Conservation (phyloP, 192 early-diverging fungal genomes). For the Linnemannia exigua region DNA sequence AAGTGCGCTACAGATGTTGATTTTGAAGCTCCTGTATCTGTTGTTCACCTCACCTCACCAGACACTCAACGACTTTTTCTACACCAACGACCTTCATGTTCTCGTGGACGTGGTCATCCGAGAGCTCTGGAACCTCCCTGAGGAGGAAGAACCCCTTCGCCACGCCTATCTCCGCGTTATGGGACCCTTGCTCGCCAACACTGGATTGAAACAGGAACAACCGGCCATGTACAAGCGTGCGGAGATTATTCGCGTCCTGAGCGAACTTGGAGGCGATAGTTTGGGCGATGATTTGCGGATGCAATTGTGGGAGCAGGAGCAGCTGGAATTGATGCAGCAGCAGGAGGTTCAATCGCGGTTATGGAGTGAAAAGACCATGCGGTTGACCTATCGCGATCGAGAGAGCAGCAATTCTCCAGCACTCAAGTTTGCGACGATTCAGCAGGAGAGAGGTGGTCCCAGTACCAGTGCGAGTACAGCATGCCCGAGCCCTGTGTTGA, state of each 20-base stretch:
- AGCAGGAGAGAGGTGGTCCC: background rate
- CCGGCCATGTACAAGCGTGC: constrained; percentile 61
- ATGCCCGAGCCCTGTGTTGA: constrained; percentile 21
- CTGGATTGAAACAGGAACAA: constrained; percentile 54
- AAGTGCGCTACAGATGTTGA: constrained; percentile 62
- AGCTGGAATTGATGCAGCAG: constrained; percentile 7
- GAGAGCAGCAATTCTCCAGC: constrained; percentile 20
- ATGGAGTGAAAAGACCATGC: background rate
- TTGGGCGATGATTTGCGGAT: constrained; percentile 24
- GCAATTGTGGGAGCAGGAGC: constrained; percentile 30
- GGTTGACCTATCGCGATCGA: constrained; percentile 44
- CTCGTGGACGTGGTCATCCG: constrained; percentile 90
- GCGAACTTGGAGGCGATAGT: constrained; percentile 53
- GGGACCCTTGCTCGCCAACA: constrained; percentile 75
- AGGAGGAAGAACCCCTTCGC: constrained; percentile 74
- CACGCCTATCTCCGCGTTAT: constrained; percentile 79
- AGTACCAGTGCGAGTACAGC: background rate
- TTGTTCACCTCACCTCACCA: constrained; percentile 73
- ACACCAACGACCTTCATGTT: constrained; percentile 93
- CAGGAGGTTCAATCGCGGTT: background rate
- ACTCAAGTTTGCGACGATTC: background rate
- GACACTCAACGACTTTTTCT: constrained; percentile 78
- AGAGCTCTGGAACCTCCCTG: constrained; percentile 82
- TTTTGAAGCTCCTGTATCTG: constrained; percentile 79
- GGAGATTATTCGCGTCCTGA: constrained; percentile 61